Conservation (phyloP, 805 yeast species). For the Suhomyces sp. region DNA sequence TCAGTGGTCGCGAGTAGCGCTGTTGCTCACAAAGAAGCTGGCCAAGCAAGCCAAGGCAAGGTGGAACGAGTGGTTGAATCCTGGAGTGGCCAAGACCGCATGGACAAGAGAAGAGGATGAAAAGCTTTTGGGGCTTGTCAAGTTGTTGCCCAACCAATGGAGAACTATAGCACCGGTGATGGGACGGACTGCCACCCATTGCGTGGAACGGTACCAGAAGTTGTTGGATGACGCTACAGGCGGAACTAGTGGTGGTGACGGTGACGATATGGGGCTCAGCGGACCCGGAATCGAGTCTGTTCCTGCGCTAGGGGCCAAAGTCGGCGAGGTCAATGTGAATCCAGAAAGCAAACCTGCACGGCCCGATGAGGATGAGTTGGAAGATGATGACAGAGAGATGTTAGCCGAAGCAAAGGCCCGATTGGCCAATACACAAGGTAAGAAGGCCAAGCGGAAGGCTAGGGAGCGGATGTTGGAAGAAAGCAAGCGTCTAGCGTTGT, state of each 20-base stretch:
- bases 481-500: constrained; percentile 65
- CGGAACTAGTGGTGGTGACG: constrained; percentile 19
- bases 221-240: constrained; percentile 51
- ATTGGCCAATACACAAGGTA: constrained; percentile 88
- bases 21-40: constrained; percentile 77
- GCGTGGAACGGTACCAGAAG: constrained; percentile 79
- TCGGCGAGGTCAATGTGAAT: constrained; percentile 62
- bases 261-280: constrained; percentile 36
- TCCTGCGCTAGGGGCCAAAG: constrained; percentile 40
- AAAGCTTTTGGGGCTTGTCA: constrained; percentile 60
- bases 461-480: constrained; percentile 82
- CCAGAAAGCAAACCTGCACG: constrained; percentile 78
- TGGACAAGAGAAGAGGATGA: constrained; percentile 82
- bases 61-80: constrained; percentile 88
- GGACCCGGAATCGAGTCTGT: constrained; percentile 55
- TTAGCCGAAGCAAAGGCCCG: constrained; percentile 92
- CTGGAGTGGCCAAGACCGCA: constrained; percentile 56
- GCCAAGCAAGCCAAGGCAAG: constrained; percentile 91
- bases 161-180: constrained; percentile 77
- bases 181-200: constrained; percentile 83
- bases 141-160: constrained; percentile 89
- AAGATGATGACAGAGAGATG: constrained; percentile 90
- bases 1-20: constrained; percentile 93
- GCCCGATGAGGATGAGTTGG: constrained; percentile 77
- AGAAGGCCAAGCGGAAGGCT: constrained; percentile 86